Evolutionary conservation across 2,329 filamentous ascomycete genomes (phyloP), one percentile per base, ranked within the genome.

Genomic region (Acrodontium crateriforme): DNA sequence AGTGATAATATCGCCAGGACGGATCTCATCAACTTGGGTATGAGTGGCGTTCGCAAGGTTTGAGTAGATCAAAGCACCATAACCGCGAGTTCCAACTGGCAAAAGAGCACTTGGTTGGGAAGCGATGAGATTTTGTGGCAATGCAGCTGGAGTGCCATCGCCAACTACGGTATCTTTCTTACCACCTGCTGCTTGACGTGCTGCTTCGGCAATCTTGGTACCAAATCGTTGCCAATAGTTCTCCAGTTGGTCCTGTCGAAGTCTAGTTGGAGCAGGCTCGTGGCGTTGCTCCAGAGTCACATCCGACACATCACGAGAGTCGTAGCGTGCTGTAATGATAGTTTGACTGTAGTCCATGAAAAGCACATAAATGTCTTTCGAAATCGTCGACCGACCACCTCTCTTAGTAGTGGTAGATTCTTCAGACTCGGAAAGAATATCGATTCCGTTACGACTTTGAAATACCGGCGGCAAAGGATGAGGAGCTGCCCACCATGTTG

Each of bases 301-400:
- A 45, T 87, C 76, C 2, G 69, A 62, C 3, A 78, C 68, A 47
- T 92, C 74, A 29, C 74, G 69, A 1, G 75, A 63, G 50, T 93
- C 80, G 52, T 78, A 95, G 27, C 68, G 74, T 11, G 76, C 79
- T 0, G 77, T 83, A 45, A 98, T 70, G 38, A 91, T 67, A 0
- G 87, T 95, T 52, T 95, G 89, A 11, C 85, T 94, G 54, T 98
- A 98, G 57, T 98, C 89, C 46, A 84, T 76, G 60, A 82, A 98
- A 6, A 98, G 60, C n/a, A 95, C 63, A 43, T 78, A 89, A 22
- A 94, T 67, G 34, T 85, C 74, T 40, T 85, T 85, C 5, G 77
- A 80, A 12, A 92, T 62, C 1, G 67, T 68, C 1, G 73, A 73
- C 50, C 75, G 77, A 15, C 79, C 74, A 16, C 77, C 76, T 9